Percentiles rank a stretch among this genome's conserved stretches.
These are phyloP conservation scores for Sclerotinia minor DNA, from an alignment of 2,329 filamentous ascomycete genomes.

Conservation along the genomic window DNA sequence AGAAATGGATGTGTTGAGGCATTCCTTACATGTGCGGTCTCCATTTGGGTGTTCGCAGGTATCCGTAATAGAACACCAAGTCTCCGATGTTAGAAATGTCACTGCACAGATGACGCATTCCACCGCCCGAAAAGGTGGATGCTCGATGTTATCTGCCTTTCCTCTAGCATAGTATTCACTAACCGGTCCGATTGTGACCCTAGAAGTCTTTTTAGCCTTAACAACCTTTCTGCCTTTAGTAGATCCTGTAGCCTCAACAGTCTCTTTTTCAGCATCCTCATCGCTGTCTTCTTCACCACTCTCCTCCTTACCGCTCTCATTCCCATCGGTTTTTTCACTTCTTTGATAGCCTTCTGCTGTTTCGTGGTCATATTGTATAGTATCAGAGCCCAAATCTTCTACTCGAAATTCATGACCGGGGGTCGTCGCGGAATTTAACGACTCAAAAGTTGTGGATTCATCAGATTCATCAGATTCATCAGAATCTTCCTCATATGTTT, in stretches of 20 bases:
- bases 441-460: not conserved
- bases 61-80: not conserved
- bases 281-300: not conserved
- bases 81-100: too few species aligned
- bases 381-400: not conserved
- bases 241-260: too few species aligned
- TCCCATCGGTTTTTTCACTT: not conserved
- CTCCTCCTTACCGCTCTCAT: not conserved
- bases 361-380: not conserved
- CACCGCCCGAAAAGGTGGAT: not conserved
- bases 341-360: not conserved
- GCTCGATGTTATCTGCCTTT: not conserved
- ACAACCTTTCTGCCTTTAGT: too few species aligned
- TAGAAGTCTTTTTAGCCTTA: too few species aligned
- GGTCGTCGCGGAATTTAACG: not conserved
- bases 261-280: too few species aligned
- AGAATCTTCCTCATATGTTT: not conserved
- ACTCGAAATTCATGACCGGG: not conserved
- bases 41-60: not conserved
- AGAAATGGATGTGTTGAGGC: constrained; percentile 13
- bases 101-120: constrained; percentile 9
- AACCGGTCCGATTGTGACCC: not conserved
- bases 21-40: not conserved
- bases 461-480: not conserved
- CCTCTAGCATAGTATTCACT: not conserved